A percentile compares a stretch with the other conserved stretches of the same genome.
phyloP scores from a whole-genome alignment of 148 eudicot species.

The Silene latifolia region DNA sequence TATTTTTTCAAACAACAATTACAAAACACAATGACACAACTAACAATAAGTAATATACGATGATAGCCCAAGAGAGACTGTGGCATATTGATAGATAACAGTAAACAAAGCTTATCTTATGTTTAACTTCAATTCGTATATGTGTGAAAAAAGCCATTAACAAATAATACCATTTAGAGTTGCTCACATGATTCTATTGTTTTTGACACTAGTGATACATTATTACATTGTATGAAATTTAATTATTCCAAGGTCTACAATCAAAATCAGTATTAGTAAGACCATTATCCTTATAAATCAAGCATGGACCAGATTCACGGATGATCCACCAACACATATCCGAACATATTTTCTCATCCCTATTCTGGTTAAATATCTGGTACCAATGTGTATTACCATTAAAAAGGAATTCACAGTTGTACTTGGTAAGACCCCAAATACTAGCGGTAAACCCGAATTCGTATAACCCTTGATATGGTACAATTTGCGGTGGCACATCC shows the following conservation, averaged over 20 bases:
- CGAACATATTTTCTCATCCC: not conserved
- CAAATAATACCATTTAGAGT: too few species aligned
- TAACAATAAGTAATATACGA: too few species aligned
- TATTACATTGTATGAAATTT: too few species aligned
- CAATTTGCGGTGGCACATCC: not conserved
- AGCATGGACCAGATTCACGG: slow-evolving; percentile 8
- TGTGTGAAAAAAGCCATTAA: too few species aligned
- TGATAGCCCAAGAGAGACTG: too few species aligned
- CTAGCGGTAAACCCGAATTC: slow-evolving; percentile 16
- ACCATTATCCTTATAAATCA: not conserved
- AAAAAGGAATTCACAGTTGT: slow-evolving; percentile 12
- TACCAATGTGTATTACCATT: slow-evolving; percentile 9
- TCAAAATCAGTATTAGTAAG: not conserved
- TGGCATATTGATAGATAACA: too few species aligned
- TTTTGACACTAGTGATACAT: too few species aligned
- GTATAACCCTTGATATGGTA: slow-evolving; percentile 5
- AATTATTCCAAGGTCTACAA: slow-evolving; percentile 13
- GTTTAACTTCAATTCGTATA: too few species aligned
- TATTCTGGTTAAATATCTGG: slow-evolving; percentile 3
- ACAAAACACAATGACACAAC: too few species aligned
- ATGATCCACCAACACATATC: slow-evolving; percentile 15
- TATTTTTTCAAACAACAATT: too few species aligned
- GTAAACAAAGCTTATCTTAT: too few species aligned
- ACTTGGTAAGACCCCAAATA: slow-evolving; percentile 3
- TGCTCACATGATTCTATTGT: too few species aligned